Evolutionary conservation across 2,329 filamentous ascomycete genomes (phyloP).

Genomic region (Penicillium concentricum): DNA sequence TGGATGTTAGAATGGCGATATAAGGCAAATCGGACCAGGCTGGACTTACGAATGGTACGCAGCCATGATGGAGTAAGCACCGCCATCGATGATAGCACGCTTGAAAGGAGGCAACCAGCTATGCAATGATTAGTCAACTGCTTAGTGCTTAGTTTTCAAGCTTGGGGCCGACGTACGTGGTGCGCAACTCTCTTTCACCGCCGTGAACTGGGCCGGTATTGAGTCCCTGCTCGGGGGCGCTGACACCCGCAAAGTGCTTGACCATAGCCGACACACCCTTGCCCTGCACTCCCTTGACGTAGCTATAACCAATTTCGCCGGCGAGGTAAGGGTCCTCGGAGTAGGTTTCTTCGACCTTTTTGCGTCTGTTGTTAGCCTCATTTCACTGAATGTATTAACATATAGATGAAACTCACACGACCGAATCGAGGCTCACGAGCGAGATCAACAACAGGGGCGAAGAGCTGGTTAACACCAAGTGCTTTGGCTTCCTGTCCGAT

Average conservation of each 20-base stretch:
- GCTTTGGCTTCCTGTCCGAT: conserved; percentile 66
- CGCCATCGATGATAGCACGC: conserved; percentile 67
- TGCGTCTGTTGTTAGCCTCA: background rate
- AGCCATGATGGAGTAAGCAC: conserved; percentile 69
- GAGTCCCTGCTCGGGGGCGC: conserved; percentile 67
- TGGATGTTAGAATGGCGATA: background rate
- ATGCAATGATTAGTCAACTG: background rate
- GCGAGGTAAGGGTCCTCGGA: conserved; percentile 68
- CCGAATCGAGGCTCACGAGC: conserved; percentile 70
- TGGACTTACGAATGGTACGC: conserved; percentile 62
- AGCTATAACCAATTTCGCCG: conserved; percentile 65
- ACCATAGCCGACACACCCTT: conserved; percentile 68
- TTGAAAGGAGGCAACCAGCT: conserved; percentile 61
- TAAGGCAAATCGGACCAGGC: background rate
- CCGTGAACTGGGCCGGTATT: conserved; percentile 64
- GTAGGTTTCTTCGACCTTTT: conserved; percentile 65
- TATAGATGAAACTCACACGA: conserved; percentile 43
- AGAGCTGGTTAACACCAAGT: conserved; percentile 70
- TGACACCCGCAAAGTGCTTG: conserved; percentile 73
- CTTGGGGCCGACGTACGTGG: conserved; percentile 51
- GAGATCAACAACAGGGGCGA: conserved; percentile 68
- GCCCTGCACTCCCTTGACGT: conserved; percentile 62
- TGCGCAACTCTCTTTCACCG: conserved; percentile 55
- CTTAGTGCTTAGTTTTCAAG: accelerated
- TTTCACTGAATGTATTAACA: background rate